phyloP scores from a whole-genome alignment of 345 rosid genomes.

The Citrus sp. region DNA sequence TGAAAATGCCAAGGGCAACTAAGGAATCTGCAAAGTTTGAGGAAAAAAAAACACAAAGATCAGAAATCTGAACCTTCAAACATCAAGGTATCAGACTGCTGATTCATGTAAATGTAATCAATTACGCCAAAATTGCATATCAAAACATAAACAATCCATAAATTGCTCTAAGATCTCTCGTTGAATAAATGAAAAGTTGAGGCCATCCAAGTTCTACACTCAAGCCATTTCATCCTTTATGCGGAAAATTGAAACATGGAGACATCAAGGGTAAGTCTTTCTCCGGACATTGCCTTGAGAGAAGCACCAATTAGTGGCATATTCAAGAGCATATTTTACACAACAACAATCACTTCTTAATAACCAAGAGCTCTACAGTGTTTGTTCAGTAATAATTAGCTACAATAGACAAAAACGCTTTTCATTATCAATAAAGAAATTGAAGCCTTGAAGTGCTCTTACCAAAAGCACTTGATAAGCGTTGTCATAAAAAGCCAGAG shows the following conservation, averaged over 20 bases:
- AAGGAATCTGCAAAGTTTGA: conserved; percentile 24
- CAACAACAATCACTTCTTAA: background rate
- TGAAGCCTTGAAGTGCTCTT: background rate
- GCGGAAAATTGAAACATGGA: background rate
- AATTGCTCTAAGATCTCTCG: background rate
- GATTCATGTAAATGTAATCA: background rate
- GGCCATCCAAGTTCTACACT: background rate
- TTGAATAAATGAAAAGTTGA: background rate
- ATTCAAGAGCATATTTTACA: background rate
- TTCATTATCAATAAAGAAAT: background rate
- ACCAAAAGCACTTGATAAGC: background rate
- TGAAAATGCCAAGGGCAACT: conserved; percentile 34
- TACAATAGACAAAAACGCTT: background rate
- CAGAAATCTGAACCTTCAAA: background rate
- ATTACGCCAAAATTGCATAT: background rate
- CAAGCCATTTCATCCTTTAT: background rate
- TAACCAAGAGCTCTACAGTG: background rate
- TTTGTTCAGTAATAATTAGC: background rate
- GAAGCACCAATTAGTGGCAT: background rate
- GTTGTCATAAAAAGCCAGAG: background rate
- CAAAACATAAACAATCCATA: background rate
- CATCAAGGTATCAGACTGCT: background rate
- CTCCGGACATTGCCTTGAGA: background rate
- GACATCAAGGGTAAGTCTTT: background rate
- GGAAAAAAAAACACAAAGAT: background rate